Percentiles rank a stretch among this genome's conserved stretches.
Conservation (phyloP, 129 eudicot species). For the Saussurea involucrata region DNA sequence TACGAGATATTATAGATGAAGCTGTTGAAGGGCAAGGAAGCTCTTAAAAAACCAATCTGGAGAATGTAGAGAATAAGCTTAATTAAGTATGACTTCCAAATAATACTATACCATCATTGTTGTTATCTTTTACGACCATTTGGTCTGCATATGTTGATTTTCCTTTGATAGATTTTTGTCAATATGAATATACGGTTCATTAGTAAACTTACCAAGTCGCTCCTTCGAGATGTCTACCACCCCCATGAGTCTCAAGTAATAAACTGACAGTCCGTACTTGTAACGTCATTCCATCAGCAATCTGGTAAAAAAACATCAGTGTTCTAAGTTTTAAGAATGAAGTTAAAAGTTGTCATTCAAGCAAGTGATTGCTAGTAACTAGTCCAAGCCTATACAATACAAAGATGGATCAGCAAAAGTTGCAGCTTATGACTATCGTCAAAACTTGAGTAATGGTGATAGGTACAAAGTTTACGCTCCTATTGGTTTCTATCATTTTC, state of each 20-base stretch:
- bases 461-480: neutral
- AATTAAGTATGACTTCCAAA: neutral
- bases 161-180: neutral
- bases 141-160: neutral
- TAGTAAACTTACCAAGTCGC: slow-evolving; percentile 57
- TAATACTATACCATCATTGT: neutral
- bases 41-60: neutral
- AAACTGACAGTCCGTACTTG: slow-evolving; percentile 72
- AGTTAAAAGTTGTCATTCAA: neutral
- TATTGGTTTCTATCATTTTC: neutral
- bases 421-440: neutral
- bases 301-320: slow-evolving; percentile 38
- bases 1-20: neutral
- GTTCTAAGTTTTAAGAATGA: neutral
- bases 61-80: neutral
- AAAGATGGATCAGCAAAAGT: neutral
- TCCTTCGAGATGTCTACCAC: slow-evolving; percentile 61
- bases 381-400: neutral
- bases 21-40: neutral
- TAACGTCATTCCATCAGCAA: slow-evolving; percentile 96
- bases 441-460: neutral
- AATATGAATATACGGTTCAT: neutral
- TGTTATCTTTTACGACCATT: neutral
- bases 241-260: slow-evolving; percentile 86
- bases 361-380: neutral